Percentiles rank a stretch among this genome's conserved stretches.
phyloP scores from a whole-genome alignment of 78 protist species.

The Chrysochromulina parva region DNA sequence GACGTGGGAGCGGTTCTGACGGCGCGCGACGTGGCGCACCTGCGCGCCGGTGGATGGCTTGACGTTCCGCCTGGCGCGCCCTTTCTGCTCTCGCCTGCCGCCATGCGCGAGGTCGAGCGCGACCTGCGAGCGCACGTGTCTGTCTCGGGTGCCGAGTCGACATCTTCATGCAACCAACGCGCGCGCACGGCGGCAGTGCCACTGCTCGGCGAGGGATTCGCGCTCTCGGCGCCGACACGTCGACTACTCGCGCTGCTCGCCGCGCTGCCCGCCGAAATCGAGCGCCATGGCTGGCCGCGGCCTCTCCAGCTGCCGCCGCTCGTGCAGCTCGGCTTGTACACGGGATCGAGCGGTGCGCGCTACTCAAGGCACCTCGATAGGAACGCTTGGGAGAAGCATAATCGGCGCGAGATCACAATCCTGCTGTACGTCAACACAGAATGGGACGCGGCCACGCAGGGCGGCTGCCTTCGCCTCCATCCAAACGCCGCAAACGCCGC shows the following conservation, averaged over 20 bases:
- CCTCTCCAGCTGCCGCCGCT: not conserved
- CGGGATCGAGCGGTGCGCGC: not conserved
- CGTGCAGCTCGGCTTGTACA: not conserved
- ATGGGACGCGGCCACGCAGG: not conserved
- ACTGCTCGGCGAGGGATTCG: not conserved
- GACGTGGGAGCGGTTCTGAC: not conserved
- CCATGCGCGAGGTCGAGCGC: no score
- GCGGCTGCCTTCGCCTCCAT: not conserved
- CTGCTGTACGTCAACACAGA: not conserved
- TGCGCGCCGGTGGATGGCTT: not conserved
- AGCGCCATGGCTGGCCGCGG: not conserved
- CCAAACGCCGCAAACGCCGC: not conserved
- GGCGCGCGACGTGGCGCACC: not conserved
- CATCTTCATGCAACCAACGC: no score
- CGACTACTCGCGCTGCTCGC: not conserved
- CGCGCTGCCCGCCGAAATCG: not conserved
- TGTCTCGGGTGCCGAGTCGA: not conserved
- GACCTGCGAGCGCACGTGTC: not conserved
- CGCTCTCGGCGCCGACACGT: not conserved
- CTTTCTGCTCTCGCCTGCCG: no score
- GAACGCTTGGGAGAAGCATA: not conserved
- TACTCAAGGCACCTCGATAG: not conserved
- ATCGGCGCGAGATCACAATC: not conserved
- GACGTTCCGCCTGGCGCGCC: not conserved
- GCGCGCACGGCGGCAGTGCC: no score